Conservation (phyloP, 2,329 filamentous ascomycete species). For the Colletotrichum paranaense region DNA sequence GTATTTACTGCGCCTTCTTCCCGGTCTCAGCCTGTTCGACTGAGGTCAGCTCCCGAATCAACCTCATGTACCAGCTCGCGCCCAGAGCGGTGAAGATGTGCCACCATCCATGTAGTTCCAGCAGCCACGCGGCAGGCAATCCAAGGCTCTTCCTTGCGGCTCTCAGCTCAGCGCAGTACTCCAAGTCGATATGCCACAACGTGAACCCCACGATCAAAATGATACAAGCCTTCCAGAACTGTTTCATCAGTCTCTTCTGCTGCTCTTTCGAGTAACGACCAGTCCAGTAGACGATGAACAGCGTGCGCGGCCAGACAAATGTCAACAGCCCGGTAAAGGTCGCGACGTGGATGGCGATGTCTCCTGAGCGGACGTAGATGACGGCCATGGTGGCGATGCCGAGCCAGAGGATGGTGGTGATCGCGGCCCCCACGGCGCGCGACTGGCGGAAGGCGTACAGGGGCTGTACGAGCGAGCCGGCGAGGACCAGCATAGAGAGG, state of each 20-base stretch:
- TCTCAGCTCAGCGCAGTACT: conserved; percentile 62
- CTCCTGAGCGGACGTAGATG: conserved; percentile 54
- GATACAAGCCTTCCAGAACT: conserved; percentile 43
- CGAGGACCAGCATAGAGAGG: conserved; percentile 67
- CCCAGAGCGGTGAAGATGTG: conserved; percentile 69
- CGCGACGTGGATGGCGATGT: conserved; percentile 56
- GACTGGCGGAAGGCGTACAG: conserved; percentile 57
- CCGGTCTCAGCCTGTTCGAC: not conserved
- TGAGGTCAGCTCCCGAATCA: conserved; percentile 39
- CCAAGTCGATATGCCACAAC: conserved; percentile 68
- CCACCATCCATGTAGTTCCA: conserved; percentile 75
- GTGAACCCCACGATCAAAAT: conserved; percentile 58
- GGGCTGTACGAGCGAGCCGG: conserved; percentile 62
- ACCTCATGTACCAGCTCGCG: conserved; percentile 54
- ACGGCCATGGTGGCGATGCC: conserved; percentile 53
- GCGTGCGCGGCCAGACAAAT: conserved; percentile 46
- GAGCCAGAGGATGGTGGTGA: conserved; percentile 51
- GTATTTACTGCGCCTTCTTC: conserved; percentile 21
- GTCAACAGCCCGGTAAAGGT: conserved; percentile 49
- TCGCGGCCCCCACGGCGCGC: conserved; percentile 42
- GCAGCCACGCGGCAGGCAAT: conserved; percentile 64
- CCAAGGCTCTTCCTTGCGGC: conserved; percentile 57
- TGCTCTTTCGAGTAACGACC: conserved; percentile 42
- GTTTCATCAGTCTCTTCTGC: conserved; percentile 42
- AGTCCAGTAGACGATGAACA: conserved; percentile 48